Evolutionary conservation across 495 filamentous ascomycete species (phyloP).

Genomic region (Parachaetomium inaequale): DNA sequence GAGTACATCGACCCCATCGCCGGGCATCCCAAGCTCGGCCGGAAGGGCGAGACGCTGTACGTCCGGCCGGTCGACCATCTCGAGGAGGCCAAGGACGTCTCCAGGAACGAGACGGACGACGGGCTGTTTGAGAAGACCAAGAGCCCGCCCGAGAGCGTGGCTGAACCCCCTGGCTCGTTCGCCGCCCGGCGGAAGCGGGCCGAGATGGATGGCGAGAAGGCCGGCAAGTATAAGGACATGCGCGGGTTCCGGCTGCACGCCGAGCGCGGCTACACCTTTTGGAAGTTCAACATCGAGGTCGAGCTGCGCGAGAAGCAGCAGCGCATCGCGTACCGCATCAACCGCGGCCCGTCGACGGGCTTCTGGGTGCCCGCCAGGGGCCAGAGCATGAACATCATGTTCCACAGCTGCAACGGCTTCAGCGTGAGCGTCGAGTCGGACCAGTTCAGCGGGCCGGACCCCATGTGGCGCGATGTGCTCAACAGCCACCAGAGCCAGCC

Average conservation of each 20-base stretch:
- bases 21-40: slow-evolving; percentile 77
- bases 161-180: slow-evolving; percentile 45
- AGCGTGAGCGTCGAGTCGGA: slow-evolving; percentile 72
- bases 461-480: slow-evolving; percentile 92
- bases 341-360: slow-evolving; percentile 78
- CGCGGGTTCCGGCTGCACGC: slow-evolving; percentile 76
- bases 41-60: slow-evolving; percentile 74
- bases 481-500: slow-evolving; percentile 88
- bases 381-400: slow-evolving; percentile 97
- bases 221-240: slow-evolving; percentile 73
- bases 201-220: slow-evolving; percentile 65
- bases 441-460: slow-evolving; percentile 84
- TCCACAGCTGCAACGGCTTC: slow-evolving; percentile 96
- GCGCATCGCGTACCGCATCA: slow-evolving; percentile 93
- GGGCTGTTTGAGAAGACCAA: slow-evolving; percentile 67
- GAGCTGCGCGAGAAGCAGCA: slow-evolving; percentile 73
- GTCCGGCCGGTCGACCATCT: slow-evolving; percentile 82
- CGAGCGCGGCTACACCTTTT: slow-evolving; percentile 89
- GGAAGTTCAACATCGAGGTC: slow-evolving; percentile 91
- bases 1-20: slow-evolving; percentile 87
- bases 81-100: slow-evolving; percentile 69
- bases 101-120: slow-evolving; percentile 67
- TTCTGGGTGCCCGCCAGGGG: slow-evolving; percentile 92
- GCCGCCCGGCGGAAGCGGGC: slow-evolving; percentile 44
- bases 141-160: slow-evolving; percentile 35